Evolutionary conservation across 208 protist species (phyloP).

Genomic region (Leptomonas pyrrhocoris): DNA sequence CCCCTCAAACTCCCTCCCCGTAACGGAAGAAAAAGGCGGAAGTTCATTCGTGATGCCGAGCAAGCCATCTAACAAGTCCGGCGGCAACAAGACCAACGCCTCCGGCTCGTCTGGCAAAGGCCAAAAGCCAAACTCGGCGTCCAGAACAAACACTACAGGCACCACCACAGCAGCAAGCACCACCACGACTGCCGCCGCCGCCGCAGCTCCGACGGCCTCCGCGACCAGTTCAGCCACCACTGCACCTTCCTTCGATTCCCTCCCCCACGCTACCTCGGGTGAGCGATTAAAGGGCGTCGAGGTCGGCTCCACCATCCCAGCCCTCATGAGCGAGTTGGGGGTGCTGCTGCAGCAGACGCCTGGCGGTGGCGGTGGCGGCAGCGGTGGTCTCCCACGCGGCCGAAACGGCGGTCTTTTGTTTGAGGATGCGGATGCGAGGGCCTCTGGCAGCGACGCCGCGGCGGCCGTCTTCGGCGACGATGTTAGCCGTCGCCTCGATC

Average conservation of each 20-base stretch:
- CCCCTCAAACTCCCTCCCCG: too few relatives aligned
- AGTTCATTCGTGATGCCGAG: too few relatives aligned
- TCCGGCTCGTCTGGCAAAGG: neutral
- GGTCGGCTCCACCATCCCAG: conserved; percentile 30
- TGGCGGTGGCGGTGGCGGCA: neutral
- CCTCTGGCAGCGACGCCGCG: neutral
- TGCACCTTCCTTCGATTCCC: conserved; percentile 26
- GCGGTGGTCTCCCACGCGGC: conserved; percentile 22
- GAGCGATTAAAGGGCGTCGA: conserved; percentile 32
- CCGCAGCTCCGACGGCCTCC: neutral
- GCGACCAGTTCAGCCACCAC: conserved; percentile 4
- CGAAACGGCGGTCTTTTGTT: conserved; percentile 41
- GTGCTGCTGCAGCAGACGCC: conserved; percentile 37
- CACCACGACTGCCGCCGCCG: neutral
- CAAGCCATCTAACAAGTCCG: conserved; percentile 16
- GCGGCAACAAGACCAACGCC: conserved; percentile 3
- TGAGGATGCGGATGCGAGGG: conserved; percentile 21
- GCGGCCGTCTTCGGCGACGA: conserved; percentile 25
- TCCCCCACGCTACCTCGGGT: conserved; percentile 33
- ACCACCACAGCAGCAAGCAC: too few relatives aligned
- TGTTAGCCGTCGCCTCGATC: conserved; percentile 22
- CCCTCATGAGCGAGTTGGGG: conserved; percentile 38
- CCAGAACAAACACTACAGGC: too few relatives aligned
- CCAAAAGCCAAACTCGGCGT: conserved; percentile 7
- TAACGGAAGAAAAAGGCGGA: too few relatives aligned